Evolutionary conservation across 345 rosid genomes (phyloP), one percentile per base, ranked within the genome.

Genomic region (Noccaea bulbosa): DNA sequence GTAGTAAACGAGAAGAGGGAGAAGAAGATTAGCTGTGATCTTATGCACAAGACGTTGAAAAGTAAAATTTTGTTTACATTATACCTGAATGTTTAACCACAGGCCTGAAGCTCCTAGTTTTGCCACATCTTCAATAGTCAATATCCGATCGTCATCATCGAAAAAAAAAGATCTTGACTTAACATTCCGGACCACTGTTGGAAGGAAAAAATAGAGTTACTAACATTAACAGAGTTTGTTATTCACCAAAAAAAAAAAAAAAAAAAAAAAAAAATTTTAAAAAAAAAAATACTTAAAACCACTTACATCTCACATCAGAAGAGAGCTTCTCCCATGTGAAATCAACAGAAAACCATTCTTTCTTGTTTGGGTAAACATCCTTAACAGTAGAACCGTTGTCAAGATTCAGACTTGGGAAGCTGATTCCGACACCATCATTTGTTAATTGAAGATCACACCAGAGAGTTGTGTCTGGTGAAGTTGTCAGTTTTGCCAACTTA

Each of bases 381-480:
- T 24, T 24, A 3, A 24, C 30, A 24, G 30, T 24, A 24, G 30
- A 24, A 24, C 2, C 30, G 30, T 24, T 3, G 30, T 24, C 30
- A 24, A 24, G 83, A 35, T 34, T 77, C 70, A 88, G 15, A 58
- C 76, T 69, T 35, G 92, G 84, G 51, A 81, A 71, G 74, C 97
- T 88, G 73, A 91, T 78, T 38, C 91, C 95, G 7, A 63, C 79
- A 49, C 41, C 62, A 68, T 91, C 97, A 72, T 88, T 91, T 52
- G 91, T 88, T 58, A 91, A 77, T 70, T 91, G 97, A 62, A 91
- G 84, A 71, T 91, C 88, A 80, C 97, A 91, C 89, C 84, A 88
- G 1, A 77, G 56, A 5, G 75, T 59, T 11, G 77, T 67, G 53
- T 75, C 47, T 3, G 82, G 62, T n/a, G 75, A 66, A 70, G 89